Evolutionary conservation across 805 yeast species (phyloP), one percentile per base, ranked within the genome.

Genomic region (Lipomyces oligophaga): DNA sequence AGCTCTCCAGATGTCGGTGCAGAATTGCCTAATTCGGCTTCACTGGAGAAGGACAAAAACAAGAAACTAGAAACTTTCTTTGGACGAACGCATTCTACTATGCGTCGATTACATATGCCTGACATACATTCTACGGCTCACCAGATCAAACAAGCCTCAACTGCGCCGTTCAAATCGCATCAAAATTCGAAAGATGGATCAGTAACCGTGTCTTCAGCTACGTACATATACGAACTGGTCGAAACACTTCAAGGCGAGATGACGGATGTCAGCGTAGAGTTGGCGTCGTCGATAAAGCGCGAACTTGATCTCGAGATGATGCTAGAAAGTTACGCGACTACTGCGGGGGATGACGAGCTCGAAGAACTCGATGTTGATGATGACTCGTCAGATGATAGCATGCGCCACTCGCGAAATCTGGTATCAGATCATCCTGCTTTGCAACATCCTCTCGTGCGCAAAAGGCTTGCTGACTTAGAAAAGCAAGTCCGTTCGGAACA

Each of bases 301-400:
- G 58, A 54, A 22, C 32, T 54, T 25, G 57, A 54, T 16, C 38
- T 54, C 18, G 58, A 54, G 46, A 39, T 36, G 38, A 34, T 51
- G 20, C 44, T 51, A 2, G 49, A 49, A 21, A 45, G 48, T 30
- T 54, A 20, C 38, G 54, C 45, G 13, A 47, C 57, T 6, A 40
- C 49, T 4, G 40, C 38, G 11, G 54, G 47, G n/a, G 45, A 25
- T 1, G 25, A 27, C 22, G 27, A 27, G 18, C 7, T 11, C 10
- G 53, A 49, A 6, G 43, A 39, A 13, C 27, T 21, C 20, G 15
- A 22, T 16, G 43, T 32, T n/a, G 43, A 39, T 10, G 20, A n/a
- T 22, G 31, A 32, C 19, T 18, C 16, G 31, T 15, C 34, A 28
- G 8, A 20, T 5, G 27, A 32, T 11, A 21, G 10, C 22, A 13